Conservation (phyloP, 2,329 filamentous ascomycete genomes). For the Phaeoacremonium minimum region DNA sequence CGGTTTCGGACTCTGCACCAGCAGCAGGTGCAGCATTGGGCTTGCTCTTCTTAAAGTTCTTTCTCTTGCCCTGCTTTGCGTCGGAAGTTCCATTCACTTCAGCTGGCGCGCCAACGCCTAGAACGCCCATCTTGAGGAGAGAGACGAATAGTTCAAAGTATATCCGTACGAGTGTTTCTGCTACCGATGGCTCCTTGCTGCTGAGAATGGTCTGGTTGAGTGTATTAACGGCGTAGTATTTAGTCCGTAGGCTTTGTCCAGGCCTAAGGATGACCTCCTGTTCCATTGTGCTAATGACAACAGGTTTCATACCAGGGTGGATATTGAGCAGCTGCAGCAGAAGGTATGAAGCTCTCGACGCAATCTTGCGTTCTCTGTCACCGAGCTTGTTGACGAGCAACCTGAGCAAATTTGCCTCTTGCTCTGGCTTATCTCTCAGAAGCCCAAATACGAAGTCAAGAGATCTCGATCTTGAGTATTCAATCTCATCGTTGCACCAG, state of each 20-base stretch:
- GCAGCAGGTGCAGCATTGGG: constrained; percentile 28
- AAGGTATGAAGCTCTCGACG: constrained; percentile 87
- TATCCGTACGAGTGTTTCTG: constrained; percentile 76
- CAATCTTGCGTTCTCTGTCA: constrained; percentile 91
- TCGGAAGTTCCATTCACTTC: constrained; percentile 22
- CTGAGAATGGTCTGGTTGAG: constrained; percentile 95
- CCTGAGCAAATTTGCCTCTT: constrained; percentile 89
- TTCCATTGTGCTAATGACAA: constrained; percentile 81
- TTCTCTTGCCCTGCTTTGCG: constrained; percentile 34
- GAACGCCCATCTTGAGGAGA: constrained; percentile 62
- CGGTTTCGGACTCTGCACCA: constrained; percentile 63
- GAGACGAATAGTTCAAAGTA: constrained; percentile 89
- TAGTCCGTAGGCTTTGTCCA: constrained; percentile 81
- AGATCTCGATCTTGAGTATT: constrained; percentile 83
- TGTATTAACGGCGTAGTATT: constrained; percentile 95
- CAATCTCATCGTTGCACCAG: constrained; percentile 94
- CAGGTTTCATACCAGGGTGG: constrained; percentile 89
- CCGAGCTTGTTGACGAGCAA: constrained; percentile 95
- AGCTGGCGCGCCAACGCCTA: constrained; percentile 35
- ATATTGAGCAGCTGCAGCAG: constrained; percentile 85
- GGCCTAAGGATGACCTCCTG: constrained; percentile 83
- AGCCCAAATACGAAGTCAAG: constrained; percentile 90
- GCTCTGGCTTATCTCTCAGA: constrained; percentile 92
- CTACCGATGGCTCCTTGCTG: constrained; percentile 74
- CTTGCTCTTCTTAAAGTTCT: constrained; percentile 20